These are phyloP conservation scores for Lizonia empirigonia DNA, from an alignment of 2,329 filamentous ascomycete genomes.

Conservation along the genomic window DNA sequence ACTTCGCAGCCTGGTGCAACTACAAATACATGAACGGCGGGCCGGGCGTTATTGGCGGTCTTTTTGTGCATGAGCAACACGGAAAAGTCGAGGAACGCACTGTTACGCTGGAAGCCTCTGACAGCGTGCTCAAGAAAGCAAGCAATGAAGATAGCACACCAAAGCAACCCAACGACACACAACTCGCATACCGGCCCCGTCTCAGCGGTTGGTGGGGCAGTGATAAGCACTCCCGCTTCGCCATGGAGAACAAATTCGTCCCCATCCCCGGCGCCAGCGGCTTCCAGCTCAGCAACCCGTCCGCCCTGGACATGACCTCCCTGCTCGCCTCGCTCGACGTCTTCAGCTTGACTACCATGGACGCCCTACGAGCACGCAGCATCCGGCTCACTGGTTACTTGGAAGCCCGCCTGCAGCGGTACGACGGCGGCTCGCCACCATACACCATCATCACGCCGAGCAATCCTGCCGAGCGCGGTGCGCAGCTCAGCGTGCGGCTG, in stretches of 20 bases:
- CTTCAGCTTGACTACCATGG: constrained; percentile 74
- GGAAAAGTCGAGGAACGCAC: constrained; percentile 56
- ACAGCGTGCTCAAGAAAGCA: constrained; percentile 39
- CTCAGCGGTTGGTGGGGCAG: constrained; percentile 88
- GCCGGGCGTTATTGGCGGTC: constrained; percentile 77
- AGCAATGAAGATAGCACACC: background rate
- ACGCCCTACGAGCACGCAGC: constrained; percentile 71
- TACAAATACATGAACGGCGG: constrained; percentile 95
- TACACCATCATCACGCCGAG: constrained; percentile 71
- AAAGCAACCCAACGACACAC: constrained; percentile 26
- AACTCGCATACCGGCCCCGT: constrained; percentile 64
- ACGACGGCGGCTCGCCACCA: constrained; percentile 29
- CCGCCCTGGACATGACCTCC: constrained; percentile 76
- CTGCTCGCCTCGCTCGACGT: constrained; percentile 74
- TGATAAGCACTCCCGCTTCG: constrained; percentile 76
- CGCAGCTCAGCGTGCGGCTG: constrained; percentile 78
- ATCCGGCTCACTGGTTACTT: constrained; percentile 77
- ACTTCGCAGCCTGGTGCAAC: constrained; percentile 91
- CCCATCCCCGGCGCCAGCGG: constrained; percentile 79
- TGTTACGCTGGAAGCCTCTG: constrained; percentile 7
- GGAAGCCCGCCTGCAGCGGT: constrained; percentile 55
- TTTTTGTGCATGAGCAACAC: constrained; percentile 80
- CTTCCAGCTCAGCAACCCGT: constrained; percentile 85
- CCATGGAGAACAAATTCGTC: constrained; percentile 80
- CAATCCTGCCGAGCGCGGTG: constrained; percentile 71